phyloP scores from a whole-genome alignment of 208 protist genomes.

The Trypanosoma scelopori region DNA sequence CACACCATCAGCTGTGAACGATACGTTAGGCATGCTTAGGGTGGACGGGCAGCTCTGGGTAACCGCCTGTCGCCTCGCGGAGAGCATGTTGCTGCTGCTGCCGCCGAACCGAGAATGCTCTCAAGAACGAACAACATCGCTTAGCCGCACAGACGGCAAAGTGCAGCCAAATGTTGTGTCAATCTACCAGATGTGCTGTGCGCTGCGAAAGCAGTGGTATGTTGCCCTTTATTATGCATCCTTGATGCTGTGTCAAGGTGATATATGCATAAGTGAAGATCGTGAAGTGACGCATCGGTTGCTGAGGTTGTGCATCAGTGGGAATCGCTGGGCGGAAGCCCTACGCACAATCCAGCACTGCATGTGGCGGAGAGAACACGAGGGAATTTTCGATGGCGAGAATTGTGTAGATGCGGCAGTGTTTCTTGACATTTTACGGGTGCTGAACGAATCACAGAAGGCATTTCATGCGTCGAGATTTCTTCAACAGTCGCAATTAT shows the following conservation, averaged over 20 bases:
- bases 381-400: not conserved
- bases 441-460: constrained; percentile 24
- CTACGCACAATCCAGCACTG: constrained; percentile 26
- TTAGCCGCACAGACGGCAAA: not conserved
- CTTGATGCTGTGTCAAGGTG: constrained; percentile 27
- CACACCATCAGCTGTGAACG: constrained; percentile 57
- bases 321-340: constrained; percentile 58
- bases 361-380: not conserved
- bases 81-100: constrained; percentile 27
- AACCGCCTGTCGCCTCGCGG: constrained; percentile 49
- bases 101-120: not conserved
- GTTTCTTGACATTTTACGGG: constrained; percentile 22
- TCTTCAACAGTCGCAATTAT: constrained; percentile 19
- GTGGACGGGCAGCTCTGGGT: constrained; percentile 32
- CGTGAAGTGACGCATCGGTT: constrained; percentile 25
- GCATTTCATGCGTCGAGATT: constrained; percentile 13
- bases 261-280: constrained; percentile 29
- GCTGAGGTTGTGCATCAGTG: constrained; percentile 41
- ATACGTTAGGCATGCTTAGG: constrained; percentile 50
- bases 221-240: constrained; percentile 36
- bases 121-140: no score
- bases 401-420: constrained; percentile 7
- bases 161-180: constrained; percentile 55
- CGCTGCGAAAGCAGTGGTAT: constrained; percentile 30
- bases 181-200: constrained; percentile 56